Evolutionary conservation across 495 filamentous ascomycete genomes (phyloP).

Genomic region (Margaritispora aquatica): DNA sequence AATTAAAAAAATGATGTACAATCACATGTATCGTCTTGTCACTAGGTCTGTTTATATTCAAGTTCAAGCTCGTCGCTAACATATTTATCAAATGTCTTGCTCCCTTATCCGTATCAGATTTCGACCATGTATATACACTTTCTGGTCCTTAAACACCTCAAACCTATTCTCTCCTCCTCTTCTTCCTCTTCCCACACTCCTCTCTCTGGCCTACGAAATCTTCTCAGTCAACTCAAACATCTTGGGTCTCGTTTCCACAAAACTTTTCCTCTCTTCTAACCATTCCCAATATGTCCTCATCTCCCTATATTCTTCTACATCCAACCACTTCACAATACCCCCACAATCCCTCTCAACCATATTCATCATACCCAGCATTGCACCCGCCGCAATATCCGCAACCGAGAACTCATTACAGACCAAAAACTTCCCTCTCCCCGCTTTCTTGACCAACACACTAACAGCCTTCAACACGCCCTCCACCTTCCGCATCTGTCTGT

Average conservation of each 20-base stretch:
- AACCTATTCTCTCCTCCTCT: too few relatives aligned
- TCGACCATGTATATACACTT: too few relatives aligned
- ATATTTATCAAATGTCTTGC: too few relatives aligned
- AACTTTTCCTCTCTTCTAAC: slow-evolving; percentile 4
- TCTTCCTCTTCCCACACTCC: too few relatives aligned
- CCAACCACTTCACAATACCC: slow-evolving; percentile 3
- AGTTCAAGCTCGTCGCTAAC: too few relatives aligned
- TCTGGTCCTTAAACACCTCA: too few relatives aligned
- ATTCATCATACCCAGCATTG: slow-evolving; percentile 6
- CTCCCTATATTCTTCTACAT: not conserved
- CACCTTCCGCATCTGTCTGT: slow-evolving; percentile 5
- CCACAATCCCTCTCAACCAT: slow-evolving; percentile 11
- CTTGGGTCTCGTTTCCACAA: not conserved
- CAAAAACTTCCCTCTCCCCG: not conserved
- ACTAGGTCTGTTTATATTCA: too few relatives aligned
- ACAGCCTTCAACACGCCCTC: slow-evolving; percentile 5
- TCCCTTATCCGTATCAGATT: too few relatives aligned
- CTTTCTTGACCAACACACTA: not conserved
- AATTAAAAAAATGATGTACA: too few relatives aligned
- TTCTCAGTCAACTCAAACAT: slow-evolving; percentile 13
- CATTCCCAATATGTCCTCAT: slow-evolving; percentile 11
- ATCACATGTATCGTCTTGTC: too few relatives aligned
- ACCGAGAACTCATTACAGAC: slow-evolving; percentile 2
- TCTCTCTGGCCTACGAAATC: slow-evolving; percentile 1
- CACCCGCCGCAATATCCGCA: slow-evolving; percentile 8